Conservation (phyloP, 2,329 filamentous ascomycete genomes). For the Mycosphaerelloides madeirae region DNA sequence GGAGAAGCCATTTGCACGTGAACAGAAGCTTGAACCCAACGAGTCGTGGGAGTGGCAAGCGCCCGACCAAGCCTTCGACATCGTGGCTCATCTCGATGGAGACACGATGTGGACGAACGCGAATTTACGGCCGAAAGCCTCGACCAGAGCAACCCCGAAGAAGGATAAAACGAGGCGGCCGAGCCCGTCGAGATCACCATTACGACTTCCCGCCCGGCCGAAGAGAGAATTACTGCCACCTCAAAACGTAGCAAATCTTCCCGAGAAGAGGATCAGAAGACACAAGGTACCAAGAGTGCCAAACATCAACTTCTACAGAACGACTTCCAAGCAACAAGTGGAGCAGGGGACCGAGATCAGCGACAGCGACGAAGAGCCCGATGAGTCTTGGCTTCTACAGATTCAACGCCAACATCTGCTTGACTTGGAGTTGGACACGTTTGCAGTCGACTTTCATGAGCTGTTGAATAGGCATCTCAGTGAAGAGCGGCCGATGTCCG, state of each 20-base stretch:
- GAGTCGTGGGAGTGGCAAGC: slow-evolving; percentile 28
- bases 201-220: neutral
- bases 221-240: slow-evolving; percentile 10
- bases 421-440: slow-evolving; percentile 20
- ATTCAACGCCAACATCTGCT: slow-evolving; percentile 29
- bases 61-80: slow-evolving; percentile 34
- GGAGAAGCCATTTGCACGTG: neutral
- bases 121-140: neutral
- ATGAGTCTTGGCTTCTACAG: slow-evolving; percentile 35
- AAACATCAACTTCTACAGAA: slow-evolving; percentile 38
- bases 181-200: no score
- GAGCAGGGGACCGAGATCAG: slow-evolving; percentile 36
- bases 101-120: slow-evolving; percentile 29
- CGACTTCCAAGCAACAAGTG: slow-evolving; percentile 36
- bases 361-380: slow-evolving; percentile 43
- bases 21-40: slow-evolving; percentile 21
- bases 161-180: neutral
- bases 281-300: slow-evolving; percentile 36
- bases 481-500: slow-evolving; percentile 33
- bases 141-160: neutral
- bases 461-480: slow-evolving; percentile 36
- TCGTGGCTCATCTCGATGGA: slow-evolving; percentile 31
- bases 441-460: slow-evolving; percentile 33
- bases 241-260: slow-evolving; percentile 23
- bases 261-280: slow-evolving; percentile 22